Conservation (phyloP, 179 eudicot species). For the Silene vulgaris region DNA sequence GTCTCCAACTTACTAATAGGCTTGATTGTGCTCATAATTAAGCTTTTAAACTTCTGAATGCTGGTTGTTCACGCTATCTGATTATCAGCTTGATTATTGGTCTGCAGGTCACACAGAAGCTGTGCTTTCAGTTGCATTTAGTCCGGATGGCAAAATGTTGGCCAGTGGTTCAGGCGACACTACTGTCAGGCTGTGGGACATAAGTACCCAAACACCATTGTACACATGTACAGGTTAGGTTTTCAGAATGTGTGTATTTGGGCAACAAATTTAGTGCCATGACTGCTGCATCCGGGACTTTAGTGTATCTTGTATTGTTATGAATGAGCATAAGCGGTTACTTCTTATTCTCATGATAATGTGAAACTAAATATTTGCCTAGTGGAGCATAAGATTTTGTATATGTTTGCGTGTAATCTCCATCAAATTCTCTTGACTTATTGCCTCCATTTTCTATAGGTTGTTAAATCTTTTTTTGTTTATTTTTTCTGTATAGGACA, state of each 20-base stretch:
- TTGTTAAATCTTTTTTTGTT: constrained; percentile 8
- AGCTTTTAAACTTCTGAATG: neutral
- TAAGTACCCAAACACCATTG: constrained; percentile 86
- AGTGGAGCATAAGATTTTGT: constrained; percentile 8
- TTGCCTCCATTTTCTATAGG: neutral
- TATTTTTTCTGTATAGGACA: constrained; percentile 48
- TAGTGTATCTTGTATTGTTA: neutral
- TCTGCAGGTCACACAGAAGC: constrained; percentile 84
- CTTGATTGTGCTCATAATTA: no score
- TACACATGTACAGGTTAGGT: constrained; percentile 75
- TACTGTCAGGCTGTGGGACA: constrained; percentile 90
- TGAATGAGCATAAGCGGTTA: neutral
- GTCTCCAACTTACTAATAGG: no score
- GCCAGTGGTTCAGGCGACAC: constrained; percentile 99
- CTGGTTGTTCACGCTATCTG: neutral
- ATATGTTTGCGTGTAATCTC: neutral
- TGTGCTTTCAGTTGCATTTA: constrained; percentile 90
- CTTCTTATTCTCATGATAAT: neutral
- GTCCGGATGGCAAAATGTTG: constrained; percentile 88
- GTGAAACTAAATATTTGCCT: neutral
- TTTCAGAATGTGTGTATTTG: constrained; percentile 5
- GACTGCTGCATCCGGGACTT: neutral
- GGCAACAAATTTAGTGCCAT: neutral
- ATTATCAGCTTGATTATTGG: constrained; percentile 3
- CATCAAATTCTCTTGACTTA: neutral